Percentiles rank a stretch among this genome's conserved stretches.
Evolutionary conservation across 2,329 filamentous ascomycete species (phyloP).

Genomic region (Colletotrichum sp.): DNA sequence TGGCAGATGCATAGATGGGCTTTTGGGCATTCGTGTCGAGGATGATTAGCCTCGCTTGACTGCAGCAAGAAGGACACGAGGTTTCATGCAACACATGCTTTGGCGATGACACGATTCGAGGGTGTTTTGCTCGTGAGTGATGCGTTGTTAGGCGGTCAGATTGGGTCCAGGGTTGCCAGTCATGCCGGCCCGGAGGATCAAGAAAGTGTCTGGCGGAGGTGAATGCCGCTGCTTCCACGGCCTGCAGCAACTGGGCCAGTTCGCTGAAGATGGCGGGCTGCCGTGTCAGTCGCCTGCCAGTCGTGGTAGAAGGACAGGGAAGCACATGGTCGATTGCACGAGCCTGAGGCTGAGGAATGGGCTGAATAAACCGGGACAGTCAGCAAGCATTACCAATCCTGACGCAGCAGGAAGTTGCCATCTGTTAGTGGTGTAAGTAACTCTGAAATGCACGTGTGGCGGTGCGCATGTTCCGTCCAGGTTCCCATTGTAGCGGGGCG

Average conservation of each 20-base stretch:
- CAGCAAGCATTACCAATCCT: background rate
- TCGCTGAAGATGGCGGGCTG: background rate
- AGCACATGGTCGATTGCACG: background rate
- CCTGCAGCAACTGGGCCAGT: background rate
- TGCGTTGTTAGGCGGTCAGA: background rate
- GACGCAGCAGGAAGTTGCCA: background rate
- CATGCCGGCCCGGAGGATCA: background rate
- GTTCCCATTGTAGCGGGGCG: background rate
- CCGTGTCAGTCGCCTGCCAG: background rate
- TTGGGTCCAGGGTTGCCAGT: background rate
- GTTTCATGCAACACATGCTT: background rate
- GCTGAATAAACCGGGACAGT: constrained; percentile 1
- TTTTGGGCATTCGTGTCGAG: background rate
- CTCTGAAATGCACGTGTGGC: background rate
- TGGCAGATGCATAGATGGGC: background rate
- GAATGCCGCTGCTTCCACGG: background rate
- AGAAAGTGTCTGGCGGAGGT: background rate
- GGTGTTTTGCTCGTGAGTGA: background rate
- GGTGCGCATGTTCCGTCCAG: background rate
- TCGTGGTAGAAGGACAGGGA: constrained; percentile 11
- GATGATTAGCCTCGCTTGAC: background rate
- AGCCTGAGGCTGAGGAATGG: background rate
- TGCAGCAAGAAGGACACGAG: background rate
- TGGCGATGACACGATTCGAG: background rate
- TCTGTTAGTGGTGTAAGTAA: background rate